phyloP scores from a whole-genome alignment of 345 rosid species.

The Viola odorata region DNA sequence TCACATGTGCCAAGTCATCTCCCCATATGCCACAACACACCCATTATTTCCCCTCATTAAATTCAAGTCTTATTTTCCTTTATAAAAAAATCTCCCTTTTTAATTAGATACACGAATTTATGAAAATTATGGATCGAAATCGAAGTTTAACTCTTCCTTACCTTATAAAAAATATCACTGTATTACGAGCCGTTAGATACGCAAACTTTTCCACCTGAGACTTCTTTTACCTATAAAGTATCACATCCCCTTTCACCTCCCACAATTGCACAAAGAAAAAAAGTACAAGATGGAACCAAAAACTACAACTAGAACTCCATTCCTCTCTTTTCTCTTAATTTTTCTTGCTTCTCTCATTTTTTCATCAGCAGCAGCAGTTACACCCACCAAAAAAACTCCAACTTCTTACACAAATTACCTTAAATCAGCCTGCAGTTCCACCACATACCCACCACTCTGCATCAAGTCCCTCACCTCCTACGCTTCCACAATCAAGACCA shows the following conservation, averaged over 20 bases:
- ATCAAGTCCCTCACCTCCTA: constrained; percentile 45
- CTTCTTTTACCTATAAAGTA: background rate
- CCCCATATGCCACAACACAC: no score
- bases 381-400: constrained; percentile 11
- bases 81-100: no score
- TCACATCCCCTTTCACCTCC: background rate
- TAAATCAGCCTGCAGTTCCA: constrained; percentile 44
- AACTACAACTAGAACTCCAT: background rate
- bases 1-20: no score
- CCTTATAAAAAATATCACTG: background rate
- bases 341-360: constrained; percentile 1
- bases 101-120: no score
- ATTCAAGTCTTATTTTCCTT: no score
- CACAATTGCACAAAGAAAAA: background rate
- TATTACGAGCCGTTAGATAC: background rate
- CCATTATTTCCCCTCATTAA: no score
- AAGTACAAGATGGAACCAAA: constrained; percentile 3
- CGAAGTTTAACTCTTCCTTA: no score
- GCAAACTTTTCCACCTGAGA: no score
- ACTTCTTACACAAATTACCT: constrained; percentile 40
- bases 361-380: constrained; percentile 19
- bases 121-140: no score
- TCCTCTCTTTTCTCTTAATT: constrained; percentile 19
- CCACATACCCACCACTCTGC: constrained; percentile 53
- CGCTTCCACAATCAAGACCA: constrained; percentile 39